A percentile compares a stretch with the other conserved stretches of the same genome.
Conservation (phyloP, 2,329 filamentous ascomycete species). For the Sporothrix globosa region DNA sequence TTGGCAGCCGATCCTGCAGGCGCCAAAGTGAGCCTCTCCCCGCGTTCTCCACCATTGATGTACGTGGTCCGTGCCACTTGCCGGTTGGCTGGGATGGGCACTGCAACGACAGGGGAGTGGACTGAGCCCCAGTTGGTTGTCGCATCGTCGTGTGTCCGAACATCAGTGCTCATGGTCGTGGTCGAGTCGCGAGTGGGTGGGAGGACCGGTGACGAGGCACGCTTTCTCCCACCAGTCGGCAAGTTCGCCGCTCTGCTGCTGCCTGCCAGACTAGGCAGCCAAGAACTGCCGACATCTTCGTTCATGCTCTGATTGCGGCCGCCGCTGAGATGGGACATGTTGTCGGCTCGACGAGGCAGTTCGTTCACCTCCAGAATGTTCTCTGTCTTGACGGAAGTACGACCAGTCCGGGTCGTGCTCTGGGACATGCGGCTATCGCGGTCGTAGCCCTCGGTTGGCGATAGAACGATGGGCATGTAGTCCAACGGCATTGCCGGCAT, state of each 20-base stretch:
- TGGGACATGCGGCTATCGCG: slow-evolving; percentile 39
- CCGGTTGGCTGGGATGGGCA: slow-evolving; percentile 50
- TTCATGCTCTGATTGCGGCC: slow-evolving; percentile 38
- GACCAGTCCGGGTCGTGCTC: slow-evolving; percentile 46
- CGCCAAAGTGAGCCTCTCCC: neutral
- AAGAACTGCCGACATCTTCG: slow-evolving; percentile 46
- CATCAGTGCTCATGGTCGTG: slow-evolving; percentile 44
- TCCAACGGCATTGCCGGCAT: slow-evolving; percentile 47
- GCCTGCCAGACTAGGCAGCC: slow-evolving; percentile 45
- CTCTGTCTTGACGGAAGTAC: slow-evolving; percentile 46
- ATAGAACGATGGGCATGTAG: slow-evolving; percentile 39
- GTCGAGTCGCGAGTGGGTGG: slow-evolving; percentile 46
- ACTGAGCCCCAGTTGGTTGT: slow-evolving; percentile 55
- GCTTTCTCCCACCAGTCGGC: slow-evolving; percentile 42
- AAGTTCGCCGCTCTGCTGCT: slow-evolving; percentile 35
- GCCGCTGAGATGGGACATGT: slow-evolving; percentile 8
- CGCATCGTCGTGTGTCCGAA: slow-evolving; percentile 46
- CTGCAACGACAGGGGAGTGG: slow-evolving; percentile 53
- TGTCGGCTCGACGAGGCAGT: slow-evolving; percentile 33
- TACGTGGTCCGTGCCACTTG: slow-evolving; percentile 49
- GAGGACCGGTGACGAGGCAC: slow-evolving; percentile 56
- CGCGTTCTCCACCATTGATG: slow-evolving; percentile 40
- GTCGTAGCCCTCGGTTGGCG: slow-evolving; percentile 36
- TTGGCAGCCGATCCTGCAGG: neutral
- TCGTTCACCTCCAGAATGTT: slow-evolving; percentile 49